These are phyloP conservation scores for Pterothamnion heteromorphum DNA, from an alignment of 31 red algal genomes.

Conservation along the genomic window DNA sequence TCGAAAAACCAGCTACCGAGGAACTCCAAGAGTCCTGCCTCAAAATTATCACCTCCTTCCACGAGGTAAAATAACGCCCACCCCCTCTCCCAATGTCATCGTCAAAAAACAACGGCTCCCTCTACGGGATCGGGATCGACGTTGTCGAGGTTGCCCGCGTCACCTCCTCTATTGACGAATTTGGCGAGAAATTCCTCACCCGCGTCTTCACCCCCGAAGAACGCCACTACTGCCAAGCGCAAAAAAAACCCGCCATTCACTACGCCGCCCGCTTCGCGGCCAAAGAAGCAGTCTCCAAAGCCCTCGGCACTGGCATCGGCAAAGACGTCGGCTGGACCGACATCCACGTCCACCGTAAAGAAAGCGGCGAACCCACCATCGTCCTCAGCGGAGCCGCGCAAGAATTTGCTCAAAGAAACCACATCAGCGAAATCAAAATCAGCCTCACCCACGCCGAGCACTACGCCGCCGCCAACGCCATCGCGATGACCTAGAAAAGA, in stretches of 20 bases:
- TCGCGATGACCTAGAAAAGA: no score
- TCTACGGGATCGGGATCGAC: constrained; percentile 35
- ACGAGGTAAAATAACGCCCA: no score
- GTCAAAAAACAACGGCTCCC: no score
- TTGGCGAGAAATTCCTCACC: constrained; percentile 17
- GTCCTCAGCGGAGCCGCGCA: neutral
- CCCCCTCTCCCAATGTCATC: no score
- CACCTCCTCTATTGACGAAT: constrained; percentile 19
- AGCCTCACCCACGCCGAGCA: constrained; percentile 36
- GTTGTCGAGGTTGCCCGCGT: constrained; percentile 22
- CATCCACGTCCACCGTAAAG: neutral
- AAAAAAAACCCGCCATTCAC: neutral
- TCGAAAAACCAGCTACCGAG: no score
- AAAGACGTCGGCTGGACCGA: neutral
- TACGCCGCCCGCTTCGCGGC: constrained; percentile 37
- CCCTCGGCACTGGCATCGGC: constrained; percentile 31
- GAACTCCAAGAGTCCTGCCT: no score
- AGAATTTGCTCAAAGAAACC: neutral
- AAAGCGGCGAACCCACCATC: neutral
- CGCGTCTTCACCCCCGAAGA: constrained; percentile 12
- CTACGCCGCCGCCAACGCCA: constrained; percentile 30
- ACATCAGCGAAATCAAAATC: constrained; percentile 12
- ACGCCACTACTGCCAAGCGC: neutral
- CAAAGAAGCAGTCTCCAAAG: constrained; percentile 33
- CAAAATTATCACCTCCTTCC: no score